phyloP scores from a whole-genome alignment of 495 filamentous ascomycete genomes.

The Neurospora sp. region DNA sequence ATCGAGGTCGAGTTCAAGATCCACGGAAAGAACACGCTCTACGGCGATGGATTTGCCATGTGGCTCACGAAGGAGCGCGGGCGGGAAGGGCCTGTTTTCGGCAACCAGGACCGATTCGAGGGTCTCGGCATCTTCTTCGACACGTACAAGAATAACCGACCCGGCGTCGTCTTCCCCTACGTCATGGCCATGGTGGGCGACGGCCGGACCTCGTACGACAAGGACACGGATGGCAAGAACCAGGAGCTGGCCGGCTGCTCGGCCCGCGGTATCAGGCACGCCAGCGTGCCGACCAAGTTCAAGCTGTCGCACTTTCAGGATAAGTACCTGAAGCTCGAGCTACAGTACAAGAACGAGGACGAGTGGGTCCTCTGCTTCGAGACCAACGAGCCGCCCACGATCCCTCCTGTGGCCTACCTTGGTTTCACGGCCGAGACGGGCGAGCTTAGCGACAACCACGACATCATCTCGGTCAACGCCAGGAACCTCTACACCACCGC shows the following conservation, averaged over 20 bases:
- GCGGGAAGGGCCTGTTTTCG: conserved; percentile 75
- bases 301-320: conserved; percentile 95
- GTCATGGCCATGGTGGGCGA: conserved; percentile 98
- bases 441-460: conserved; percentile 94
- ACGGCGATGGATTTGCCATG: conserved; percentile 96
- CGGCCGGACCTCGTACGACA: conserved; percentile 80
- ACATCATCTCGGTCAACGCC: conserved; percentile 80
- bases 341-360: conserved; percentile 84
- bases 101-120: conserved; percentile 78
- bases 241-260: conserved; percentile 93
- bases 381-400: conserved; percentile 57
- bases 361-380: conserved; percentile 89
- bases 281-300: conserved; percentile 69
- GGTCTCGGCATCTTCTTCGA: conserved; percentile 96
- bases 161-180: conserved; percentile 90
- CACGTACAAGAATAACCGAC: conserved; percentile 99
- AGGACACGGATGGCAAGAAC: conserved; percentile 88
- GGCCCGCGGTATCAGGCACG: conserved; percentile 77
- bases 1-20: conserved; percentile 96
- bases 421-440: conserved; percentile 95
- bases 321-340: conserved; percentile 77
- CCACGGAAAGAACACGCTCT: conserved; percentile 60
- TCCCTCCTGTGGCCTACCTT: conserved; percentile 86
- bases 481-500: conserved; percentile 76
- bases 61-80: conserved; percentile 96